phyloP scores from a whole-genome alignment of 306 rosid species.

The Malus fusca region DNA sequence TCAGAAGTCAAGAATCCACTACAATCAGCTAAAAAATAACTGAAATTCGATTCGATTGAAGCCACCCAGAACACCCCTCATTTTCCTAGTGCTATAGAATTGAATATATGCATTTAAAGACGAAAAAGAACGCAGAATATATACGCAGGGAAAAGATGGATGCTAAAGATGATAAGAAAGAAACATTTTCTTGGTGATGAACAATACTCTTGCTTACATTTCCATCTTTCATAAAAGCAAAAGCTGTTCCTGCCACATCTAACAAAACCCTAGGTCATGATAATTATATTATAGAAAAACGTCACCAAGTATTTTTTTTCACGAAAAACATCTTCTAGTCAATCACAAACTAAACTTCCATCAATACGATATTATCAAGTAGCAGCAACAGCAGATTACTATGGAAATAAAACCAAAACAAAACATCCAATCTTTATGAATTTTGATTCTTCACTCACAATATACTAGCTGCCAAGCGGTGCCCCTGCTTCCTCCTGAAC shows the following conservation, averaged over 20 bases:
- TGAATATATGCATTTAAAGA: neutral
- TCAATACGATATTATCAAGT: neutral
- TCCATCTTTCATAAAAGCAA: neutral
- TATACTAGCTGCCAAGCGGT: constrained; percentile 5
- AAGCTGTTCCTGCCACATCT: constrained; percentile 12
- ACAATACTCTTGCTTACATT: constrained; percentile 12
- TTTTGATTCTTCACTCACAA: constrained; percentile 10
- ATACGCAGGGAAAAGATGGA: neutral
- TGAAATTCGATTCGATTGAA: neutral
- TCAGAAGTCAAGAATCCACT: neutral
- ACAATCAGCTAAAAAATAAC: too few relatives aligned
- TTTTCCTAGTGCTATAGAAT: neutral
- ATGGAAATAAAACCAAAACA: constrained; percentile 7
- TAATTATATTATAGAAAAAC: constrained; percentile 1
- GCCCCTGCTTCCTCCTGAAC: constrained; percentile 33
- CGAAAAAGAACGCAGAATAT: neutral
- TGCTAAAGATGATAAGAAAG: neutral
- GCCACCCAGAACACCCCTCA: neutral
- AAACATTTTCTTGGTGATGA: neutral
- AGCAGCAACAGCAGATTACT: constrained; percentile 21
- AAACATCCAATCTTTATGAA: constrained; percentile 16
- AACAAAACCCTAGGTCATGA: constrained; percentile 9
- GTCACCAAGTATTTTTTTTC: neutral
- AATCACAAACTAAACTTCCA: constrained; percentile 18
- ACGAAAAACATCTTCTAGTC: constrained; percentile 3